A percentile compares a stretch with the other conserved stretches of the same genome.
Conservation (phyloP, 148 eudicot genomes). For the Vaccinium darrowii region DNA sequence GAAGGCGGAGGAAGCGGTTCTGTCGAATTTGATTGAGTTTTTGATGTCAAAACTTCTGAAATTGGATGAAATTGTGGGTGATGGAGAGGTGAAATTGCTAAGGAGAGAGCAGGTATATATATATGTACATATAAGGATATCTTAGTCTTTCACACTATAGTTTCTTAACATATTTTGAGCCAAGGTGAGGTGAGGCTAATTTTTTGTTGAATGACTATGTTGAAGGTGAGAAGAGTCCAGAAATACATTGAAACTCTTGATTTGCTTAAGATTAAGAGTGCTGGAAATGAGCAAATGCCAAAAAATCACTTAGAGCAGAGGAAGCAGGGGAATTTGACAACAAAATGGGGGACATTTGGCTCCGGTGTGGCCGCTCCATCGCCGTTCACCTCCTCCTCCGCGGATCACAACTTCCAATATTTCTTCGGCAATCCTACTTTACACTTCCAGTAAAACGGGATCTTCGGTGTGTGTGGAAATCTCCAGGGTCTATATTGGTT, state of each 20-base stretch:
- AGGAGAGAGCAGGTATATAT: slow-evolving; percentile 67
- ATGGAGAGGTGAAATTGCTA: slow-evolving; percentile 65
- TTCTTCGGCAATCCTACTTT: not conserved
- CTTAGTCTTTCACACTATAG: not conserved
- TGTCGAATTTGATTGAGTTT: slow-evolving; percentile 59
- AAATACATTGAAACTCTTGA: slow-evolving; percentile 31
- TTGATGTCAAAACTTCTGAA: slow-evolving; percentile 72
- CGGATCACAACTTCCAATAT: not conserved
- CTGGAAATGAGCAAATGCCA: slow-evolving; percentile 9
- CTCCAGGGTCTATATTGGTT: not conserved
- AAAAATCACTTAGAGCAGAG: not conserved
- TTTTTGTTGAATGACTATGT: not conserved
- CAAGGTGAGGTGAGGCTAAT: not conserved
- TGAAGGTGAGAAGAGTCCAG: slow-evolving; percentile 31
- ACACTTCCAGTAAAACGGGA: no score
- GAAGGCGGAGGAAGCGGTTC: slow-evolving; percentile 48
- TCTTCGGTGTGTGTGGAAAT: not conserved
- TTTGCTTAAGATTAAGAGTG: slow-evolving; percentile 21
- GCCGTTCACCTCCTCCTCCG: not conserved
- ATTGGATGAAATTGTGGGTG: slow-evolving; percentile 70
- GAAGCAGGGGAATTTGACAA: slow-evolving; percentile 6
- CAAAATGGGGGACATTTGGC: slow-evolving; percentile 18
- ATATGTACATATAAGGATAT: not conserved
- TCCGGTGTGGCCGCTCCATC: not conserved
- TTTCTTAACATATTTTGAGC: no score